Conservation (phyloP, 192 early-diverging fungal genomes). For the Entomortierella lignicola region DNA sequence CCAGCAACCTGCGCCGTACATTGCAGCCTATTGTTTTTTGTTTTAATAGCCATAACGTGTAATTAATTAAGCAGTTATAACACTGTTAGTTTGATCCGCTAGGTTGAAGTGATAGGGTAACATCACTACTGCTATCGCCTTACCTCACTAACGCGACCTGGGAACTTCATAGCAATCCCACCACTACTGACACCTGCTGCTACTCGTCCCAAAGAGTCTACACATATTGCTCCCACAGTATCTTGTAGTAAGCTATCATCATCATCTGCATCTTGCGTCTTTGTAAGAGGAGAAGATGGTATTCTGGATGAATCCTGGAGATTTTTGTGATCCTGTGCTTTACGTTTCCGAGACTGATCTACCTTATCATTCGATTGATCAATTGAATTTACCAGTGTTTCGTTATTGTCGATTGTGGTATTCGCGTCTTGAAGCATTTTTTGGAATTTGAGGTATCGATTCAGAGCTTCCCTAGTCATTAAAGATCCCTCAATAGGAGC, state of each 20-base stretch:
- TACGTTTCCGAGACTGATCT: background rate
- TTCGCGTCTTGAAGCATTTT: conserved; percentile 7
- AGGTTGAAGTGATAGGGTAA: background rate
- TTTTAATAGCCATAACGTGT: background rate
- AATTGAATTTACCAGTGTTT: background rate
- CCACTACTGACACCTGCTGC: conserved; percentile 86
- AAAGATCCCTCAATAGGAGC: background rate
- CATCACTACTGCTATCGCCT: background rate
- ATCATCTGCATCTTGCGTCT: background rate
- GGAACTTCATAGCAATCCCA: conserved; percentile 85
- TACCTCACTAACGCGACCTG: conserved; percentile 88
- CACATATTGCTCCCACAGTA: conserved; percentile 90
- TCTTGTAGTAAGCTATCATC: conserved; percentile 63
- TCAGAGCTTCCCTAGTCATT: conserved; percentile 1
- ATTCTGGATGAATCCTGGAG: too few relatives aligned
- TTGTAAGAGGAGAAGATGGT: too few relatives aligned
- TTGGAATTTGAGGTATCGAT: conserved; percentile 1
- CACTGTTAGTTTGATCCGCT: background rate
- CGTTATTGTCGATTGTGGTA: background rate
- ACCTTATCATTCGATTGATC: background rate
- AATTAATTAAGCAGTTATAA: too few relatives aligned
- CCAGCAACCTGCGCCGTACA: conserved; percentile 88
- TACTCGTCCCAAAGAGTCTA: conserved; percentile 72
- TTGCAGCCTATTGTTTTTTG: conserved; percentile 70
- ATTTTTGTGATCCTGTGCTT: background rate